These are phyloP conservation scores for Corymbia maculata DNA, from an alignment of 345 rosid genomes.

Conservation along the genomic window DNA sequence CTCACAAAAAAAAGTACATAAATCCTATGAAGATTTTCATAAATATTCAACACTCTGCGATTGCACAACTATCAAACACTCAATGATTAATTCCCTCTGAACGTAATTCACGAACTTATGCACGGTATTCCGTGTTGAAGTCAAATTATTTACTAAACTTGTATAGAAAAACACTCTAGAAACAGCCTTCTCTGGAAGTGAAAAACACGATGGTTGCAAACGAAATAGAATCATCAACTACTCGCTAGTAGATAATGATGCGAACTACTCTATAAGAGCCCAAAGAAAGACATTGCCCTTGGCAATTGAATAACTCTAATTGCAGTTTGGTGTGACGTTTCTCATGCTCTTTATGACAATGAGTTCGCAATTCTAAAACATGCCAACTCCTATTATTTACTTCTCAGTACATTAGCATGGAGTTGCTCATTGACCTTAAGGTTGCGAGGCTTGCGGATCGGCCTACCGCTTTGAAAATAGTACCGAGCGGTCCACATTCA, in stretches of 20 bases:
- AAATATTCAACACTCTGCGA: not conserved
- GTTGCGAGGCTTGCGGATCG: too few species aligned
- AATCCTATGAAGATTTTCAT: not conserved
- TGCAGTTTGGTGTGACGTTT: not conserved
- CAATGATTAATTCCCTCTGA: not conserved
- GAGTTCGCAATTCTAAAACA: too few species aligned
- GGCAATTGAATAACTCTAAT: not conserved
- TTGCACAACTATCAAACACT: not conserved
- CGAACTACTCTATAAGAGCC: not conserved
- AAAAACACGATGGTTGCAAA: too few species aligned
- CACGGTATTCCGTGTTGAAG: not conserved
- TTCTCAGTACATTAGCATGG: too few species aligned
- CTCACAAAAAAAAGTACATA: not conserved
- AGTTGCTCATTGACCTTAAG: too few species aligned
- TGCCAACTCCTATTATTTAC: too few species aligned
- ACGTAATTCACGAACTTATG: not conserved
- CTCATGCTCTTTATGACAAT: not conserved
- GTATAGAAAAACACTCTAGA: not conserved
- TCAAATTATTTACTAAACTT: not conserved
- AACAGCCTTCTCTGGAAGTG: not conserved
- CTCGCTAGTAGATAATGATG: not conserved
- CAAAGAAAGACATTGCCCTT: not conserved
- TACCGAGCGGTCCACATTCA: not conserved
- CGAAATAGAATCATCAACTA: not conserved
- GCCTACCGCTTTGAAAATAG: not conserved